Conservation (phyloP, 2,329 filamentous ascomycete genomes). For the Hypomyces perniciosus region DNA sequence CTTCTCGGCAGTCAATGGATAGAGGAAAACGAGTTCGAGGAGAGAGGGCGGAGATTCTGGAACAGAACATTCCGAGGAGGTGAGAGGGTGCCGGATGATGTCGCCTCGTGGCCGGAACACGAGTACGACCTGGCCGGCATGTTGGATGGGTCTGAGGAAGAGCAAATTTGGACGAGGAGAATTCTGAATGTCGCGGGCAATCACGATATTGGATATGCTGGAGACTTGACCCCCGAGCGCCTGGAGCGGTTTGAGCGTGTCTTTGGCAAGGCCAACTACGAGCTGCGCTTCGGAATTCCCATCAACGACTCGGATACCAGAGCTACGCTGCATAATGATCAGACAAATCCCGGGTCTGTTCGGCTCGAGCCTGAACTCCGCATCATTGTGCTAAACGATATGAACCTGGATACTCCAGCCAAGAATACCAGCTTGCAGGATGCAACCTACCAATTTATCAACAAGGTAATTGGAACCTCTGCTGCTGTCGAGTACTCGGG, state of each 20-base stretch:
- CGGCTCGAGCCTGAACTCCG: constrained; percentile 63
- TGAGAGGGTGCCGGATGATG: constrained; percentile 54
- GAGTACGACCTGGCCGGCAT: constrained; percentile 47
- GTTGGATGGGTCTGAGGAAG: constrained; percentile 38
- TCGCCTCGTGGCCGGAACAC: constrained; percentile 42
- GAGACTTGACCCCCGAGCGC: constrained; percentile 73
- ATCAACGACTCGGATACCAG: constrained; percentile 33
- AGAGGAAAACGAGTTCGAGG: constrained; percentile 72
- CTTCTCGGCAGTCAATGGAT: constrained; percentile 96
- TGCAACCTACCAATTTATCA: constrained; percentile 72
- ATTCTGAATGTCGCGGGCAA: constrained; percentile 92
- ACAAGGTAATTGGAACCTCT: constrained; percentile 58
- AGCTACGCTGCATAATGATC: constrained; percentile 36
- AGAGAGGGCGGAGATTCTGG: constrained; percentile 72
- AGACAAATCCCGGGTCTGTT: constrained; percentile 39
- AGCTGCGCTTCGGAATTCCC: constrained; percentile 65
- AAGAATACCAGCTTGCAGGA: constrained; percentile 61
- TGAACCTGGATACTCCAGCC: constrained; percentile 87
- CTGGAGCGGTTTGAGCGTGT: constrained; percentile 74
- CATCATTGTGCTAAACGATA: constrained; percentile 80
- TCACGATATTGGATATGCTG: constrained; percentile 94
- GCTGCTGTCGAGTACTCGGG: constrained; percentile 55
- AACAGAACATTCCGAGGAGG: constrained; percentile 66
- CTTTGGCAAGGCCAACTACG: constrained; percentile 89
- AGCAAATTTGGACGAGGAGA: constrained; percentile 60